Conservation (phyloP, 257 asterid genomes). For the Solanum chilense region DNA sequence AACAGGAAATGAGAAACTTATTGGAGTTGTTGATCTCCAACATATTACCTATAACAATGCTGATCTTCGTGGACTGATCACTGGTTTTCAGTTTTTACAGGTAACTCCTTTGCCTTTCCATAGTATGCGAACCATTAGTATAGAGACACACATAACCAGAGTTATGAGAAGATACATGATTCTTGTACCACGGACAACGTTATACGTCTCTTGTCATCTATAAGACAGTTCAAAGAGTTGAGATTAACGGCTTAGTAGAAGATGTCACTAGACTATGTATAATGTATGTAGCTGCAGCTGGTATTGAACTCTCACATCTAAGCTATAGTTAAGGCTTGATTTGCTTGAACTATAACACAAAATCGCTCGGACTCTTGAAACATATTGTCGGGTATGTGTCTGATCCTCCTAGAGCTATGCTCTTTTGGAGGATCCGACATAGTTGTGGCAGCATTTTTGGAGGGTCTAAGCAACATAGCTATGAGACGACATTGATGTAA, state of each 20-base stretch:
- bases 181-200: not conserved
- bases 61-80: slow-evolving; percentile 61
- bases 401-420: not conserved
- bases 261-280: too few relatives aligned
- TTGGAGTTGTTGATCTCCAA: slow-evolving; percentile 51
- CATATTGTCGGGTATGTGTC: not conserved
- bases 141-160: slow-evolving; percentile 14
- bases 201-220: not conserved
- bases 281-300: not conserved
- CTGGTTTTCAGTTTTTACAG: slow-evolving; percentile 78
- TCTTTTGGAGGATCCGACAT: not conserved
- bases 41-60: slow-evolving; percentile 43
- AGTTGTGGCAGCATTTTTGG: too few relatives aligned
- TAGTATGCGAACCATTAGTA: not conserved
- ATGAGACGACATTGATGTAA: not conserved
- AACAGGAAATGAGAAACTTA: slow-evolving; percentile 54
- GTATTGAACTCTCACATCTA: not conserved
- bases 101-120: slow-evolving; percentile 13
- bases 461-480: not conserved
- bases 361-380: not conserved
- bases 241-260: not conserved
- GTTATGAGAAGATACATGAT: slow-evolving; percentile 19
- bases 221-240: not conserved
- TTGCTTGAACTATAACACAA: not conserved
- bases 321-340: not conserved